Conservation (phyloP, 495 filamentous ascomycete species). For the Podospora didyma region DNA sequence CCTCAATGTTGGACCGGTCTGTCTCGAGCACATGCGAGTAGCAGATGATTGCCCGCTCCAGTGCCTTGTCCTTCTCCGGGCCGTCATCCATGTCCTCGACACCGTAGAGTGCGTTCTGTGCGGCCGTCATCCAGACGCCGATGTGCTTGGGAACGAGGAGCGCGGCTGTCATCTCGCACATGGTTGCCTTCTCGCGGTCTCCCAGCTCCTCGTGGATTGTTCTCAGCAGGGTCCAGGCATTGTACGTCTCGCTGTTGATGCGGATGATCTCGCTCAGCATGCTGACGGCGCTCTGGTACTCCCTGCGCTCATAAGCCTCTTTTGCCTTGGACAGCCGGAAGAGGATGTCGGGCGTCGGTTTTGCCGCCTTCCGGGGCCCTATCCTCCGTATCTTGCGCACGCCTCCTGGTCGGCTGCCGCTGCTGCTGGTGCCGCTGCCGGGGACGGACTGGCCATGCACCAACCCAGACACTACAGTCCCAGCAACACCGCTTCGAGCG, state of each 20-base stretch:
- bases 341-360: constrained; percentile 73
- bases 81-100: constrained; percentile 54
- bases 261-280: constrained; percentile 66
- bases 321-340: constrained; percentile 65
- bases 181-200: constrained; percentile 61
- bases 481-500: no score
- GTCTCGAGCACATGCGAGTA: constrained; percentile 65
- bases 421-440: not conserved
- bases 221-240: constrained; percentile 71
- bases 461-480: not conserved
- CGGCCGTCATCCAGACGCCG: constrained; percentile 63
- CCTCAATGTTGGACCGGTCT: constrained; percentile 52
- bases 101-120: constrained; percentile 54
- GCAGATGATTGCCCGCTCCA: constrained; percentile 60
- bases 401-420: not conserved
- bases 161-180: constrained; percentile 66
- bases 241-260: constrained; percentile 78
- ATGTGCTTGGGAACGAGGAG: constrained; percentile 66
- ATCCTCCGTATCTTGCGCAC: constrained; percentile 13
- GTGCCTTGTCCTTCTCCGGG: constrained; percentile 35
- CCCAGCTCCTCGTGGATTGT: constrained; percentile 68
- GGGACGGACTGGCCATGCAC: not conserved
- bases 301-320: constrained; percentile 61
- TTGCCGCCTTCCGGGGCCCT: constrained; percentile 66
- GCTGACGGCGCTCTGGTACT: constrained; percentile 60